Evolutionary conservation across 108 stramenopile species (phyloP).

Genomic region (Cyclotella distinguenda): DNA sequence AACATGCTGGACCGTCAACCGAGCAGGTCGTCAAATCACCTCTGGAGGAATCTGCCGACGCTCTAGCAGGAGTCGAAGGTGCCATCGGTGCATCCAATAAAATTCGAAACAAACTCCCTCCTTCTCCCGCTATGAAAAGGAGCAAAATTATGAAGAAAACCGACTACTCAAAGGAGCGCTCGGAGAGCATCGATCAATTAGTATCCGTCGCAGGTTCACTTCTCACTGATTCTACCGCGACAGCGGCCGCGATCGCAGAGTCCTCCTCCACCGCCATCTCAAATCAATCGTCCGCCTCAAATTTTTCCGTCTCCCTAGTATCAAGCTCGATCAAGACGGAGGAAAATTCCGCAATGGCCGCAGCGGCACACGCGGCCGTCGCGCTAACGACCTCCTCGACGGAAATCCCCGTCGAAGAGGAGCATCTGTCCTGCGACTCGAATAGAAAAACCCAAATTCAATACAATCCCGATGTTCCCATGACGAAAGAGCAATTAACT

Average conservation of each 20-base stretch:
- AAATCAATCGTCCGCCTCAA: conserved; percentile 7
- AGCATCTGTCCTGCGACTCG: neutral
- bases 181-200: conserved; percentile 35
- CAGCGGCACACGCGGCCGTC: neutral
- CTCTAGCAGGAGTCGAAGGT: conserved; percentile 42
- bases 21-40: neutral
- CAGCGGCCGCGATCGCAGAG: conserved; percentile 22
- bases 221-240: conserved; percentile 17
- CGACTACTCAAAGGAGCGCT: conserved; percentile 5
- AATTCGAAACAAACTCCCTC: conserved; percentile 4
- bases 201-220: conserved; percentile 37
- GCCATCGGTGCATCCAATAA: conserved; percentile 16
- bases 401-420: conserved; percentile 1
- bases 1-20: too few relatives aligned
- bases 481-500: conserved; percentile 84
- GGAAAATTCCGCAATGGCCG: conserved; percentile 10
- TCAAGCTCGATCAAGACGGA: conserved; percentile 6
- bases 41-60: conserved; percentile 36
- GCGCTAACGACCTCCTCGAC: conserved; percentile 2
- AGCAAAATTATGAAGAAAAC: neutral
- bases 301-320: neutral
- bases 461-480: conserved; percentile 85
- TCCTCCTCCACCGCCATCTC: conserved; percentile 10
- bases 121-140: conserved; percentile 3
- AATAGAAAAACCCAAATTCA: conserved; percentile 60